Percentiles rank a stretch among this genome's conserved stretches.
These are phyloP conservation scores for Capsicum chinense DNA, from an alignment of 257 asterid genomes.

Conservation along the genomic window DNA sequence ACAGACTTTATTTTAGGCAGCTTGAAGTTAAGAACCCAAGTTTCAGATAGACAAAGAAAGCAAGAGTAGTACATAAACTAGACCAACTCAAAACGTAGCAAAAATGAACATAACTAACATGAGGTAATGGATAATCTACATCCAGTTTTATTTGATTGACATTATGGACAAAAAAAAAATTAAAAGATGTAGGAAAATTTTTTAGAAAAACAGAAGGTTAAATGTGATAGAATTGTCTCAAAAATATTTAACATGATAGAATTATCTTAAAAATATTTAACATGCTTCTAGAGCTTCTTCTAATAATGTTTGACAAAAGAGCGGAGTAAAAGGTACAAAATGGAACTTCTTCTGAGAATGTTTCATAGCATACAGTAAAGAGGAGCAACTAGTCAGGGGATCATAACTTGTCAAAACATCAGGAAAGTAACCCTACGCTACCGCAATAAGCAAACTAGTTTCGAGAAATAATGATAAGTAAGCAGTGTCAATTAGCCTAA, in stretches of 20 bases:
- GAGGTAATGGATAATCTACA: neutral
- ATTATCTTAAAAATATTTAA: neutral
- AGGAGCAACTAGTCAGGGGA: no score
- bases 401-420: no score
- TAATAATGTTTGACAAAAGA: neutral
- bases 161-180: neutral
- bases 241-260: no score
- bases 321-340: neutral
- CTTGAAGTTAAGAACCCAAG: neutral
- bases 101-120: constrained; percentile 8
- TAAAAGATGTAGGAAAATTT: neutral
- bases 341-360: neutral
- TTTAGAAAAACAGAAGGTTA: neutral
- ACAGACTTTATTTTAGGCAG: neutral
- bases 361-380: no score
- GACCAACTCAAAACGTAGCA: neutral
- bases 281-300: neutral
- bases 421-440: no score
- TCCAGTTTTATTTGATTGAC: neutral
- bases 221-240: neutral
- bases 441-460: no score
- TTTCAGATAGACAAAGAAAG: neutral
- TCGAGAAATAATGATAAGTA: no score
- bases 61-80: neutral
- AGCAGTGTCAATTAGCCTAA: no score